These are phyloP conservation scores for Catenaria anguillulae DNA, from an alignment of 371 early-diverging fungal genomes.

Conservation along the genomic window DNA sequence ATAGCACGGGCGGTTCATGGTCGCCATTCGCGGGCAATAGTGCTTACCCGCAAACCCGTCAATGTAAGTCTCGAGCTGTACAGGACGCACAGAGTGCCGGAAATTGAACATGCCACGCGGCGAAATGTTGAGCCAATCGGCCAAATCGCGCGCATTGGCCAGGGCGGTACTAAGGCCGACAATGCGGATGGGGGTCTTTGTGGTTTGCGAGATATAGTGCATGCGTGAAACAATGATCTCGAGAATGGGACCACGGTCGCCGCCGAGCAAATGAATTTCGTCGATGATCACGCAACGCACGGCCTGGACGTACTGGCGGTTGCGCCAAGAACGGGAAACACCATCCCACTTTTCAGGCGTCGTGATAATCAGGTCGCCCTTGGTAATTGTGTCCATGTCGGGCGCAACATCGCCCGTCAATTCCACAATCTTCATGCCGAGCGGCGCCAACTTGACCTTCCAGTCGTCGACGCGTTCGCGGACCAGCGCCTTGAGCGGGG, in stretches of 20 bases:
- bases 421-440: conserved; percentile 74
- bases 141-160: conserved; percentile 93
- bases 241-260: conserved; percentile 91
- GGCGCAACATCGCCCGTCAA: conserved; percentile 95
- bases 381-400: conserved; percentile 55
- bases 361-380: conserved; percentile 90
- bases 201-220: conserved; percentile 72
- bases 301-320: conserved; percentile 59
- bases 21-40: conserved; percentile 88
- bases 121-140: conserved; percentile 82
- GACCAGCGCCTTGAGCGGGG: conserved; percentile 98
- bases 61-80: conserved; percentile 88
- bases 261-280: conserved; percentile 96
- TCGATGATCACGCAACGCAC: conserved; percentile 91
- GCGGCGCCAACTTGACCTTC: conserved; percentile 55
- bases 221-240: conserved; percentile 96
- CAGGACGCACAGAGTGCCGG: conserved; percentile 84
- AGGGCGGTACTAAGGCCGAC: conserved; percentile 96
- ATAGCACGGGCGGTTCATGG: conserved; percentile 94
- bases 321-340: conserved; percentile 75
- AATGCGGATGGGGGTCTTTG: conserved; percentile 60
- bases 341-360: conserved; percentile 98
- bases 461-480: conserved; percentile 90
- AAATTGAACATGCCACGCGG: conserved; percentile 79
- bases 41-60: conserved; percentile 92